Base-by-base conservation (phyloP, 139 green algal species). In the Chara braunii region DNA sequence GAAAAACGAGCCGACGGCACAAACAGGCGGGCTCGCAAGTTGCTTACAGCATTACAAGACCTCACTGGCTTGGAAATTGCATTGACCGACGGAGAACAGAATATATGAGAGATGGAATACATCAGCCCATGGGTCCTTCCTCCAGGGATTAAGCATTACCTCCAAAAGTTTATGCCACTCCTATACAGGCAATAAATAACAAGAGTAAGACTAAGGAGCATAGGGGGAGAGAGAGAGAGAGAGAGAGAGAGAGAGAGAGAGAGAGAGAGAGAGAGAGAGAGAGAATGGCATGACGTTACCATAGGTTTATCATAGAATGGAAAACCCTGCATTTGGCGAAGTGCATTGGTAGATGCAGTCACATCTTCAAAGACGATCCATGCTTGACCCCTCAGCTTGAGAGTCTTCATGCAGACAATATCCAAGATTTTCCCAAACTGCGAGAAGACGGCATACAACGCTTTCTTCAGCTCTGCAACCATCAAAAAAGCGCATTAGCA, bases 241-340 rank as follows among this genome's bases (percentile, higher is more conserved):
- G 12, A 11, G 48, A 5, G n/a, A n/a, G 0, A 43, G 23, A 22
- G 35, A 35, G 60, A 72, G 48, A 73, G 33, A 7, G 72, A 64
- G 31, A 3, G 0, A 43, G 23, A 22, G 35, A 35, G 0, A 43
- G 23, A 22, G 35, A 35, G 60, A 72, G 48, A 73, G 33, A 7
- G 72, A 64, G 31, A 3, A 45, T 8, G 5, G 70, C 26, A 68
- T 33, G 50, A 73, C 26, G 84, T 69, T 64, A 93, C 85, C 70
- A 98, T 90, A 5, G 91, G 86, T 80, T 97, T 98, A 45, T 95
- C 89, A 45, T 91, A 95, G 80, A 98, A 97, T 0, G 89, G 90
- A 73, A 98, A 98, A 18, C 85, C 89, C 59, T 98, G 88, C 87
- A 98, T 92, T 11, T 81, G 75, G 22, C 86, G 76, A 43, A 95